Evolutionary conservation across 805 yeast species (phyloP), one percentile per base, ranked within the genome.

Genomic region (Phaffomyces opuntiae): DNA sequence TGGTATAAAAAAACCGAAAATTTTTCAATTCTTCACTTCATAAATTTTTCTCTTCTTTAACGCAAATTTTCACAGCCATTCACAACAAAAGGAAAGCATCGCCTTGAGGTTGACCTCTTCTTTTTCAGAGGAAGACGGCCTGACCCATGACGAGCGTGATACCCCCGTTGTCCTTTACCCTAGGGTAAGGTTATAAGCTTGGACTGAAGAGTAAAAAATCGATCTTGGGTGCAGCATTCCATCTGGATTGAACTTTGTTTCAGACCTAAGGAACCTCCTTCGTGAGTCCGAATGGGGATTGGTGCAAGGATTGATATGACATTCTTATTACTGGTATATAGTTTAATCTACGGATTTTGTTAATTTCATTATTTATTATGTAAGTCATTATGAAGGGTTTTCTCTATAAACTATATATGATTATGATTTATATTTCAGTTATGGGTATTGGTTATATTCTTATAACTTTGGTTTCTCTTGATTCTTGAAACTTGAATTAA

Each of bases 141-240:
- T 67, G 17, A 69, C 84, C 85, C 84, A 80, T 79, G 84, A 80
- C 81, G 69, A 69, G 68, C 62, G 77, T 68, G 81, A 72, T 73
- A 73, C 70, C 47, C 66, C 66, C 63, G 66, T 61, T 62, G 64
- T 52, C 55, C 48, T 48, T 52, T 41, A 26, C 45, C 43, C 36
- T 47, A 46, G 21, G 37, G 43, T 39, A 43, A 41, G 48, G 49
- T 40, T 36, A 53, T 57, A 56, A 54, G 67, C 68, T 63, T 73
- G 81, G 74, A 70, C 82, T 77, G 84, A 78, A 80, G 83, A 80
- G 54, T 49, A 74, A 69, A 65, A 34, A 61, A 75, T 68, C 66
- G 77, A 72, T 80, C 86, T 80, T 74, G 86, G 86, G 86, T 80
- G 85, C 85, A 76, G 80, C 77, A 70, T 65, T 69, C 72, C 82